A percentile compares a stretch with the other conserved stretches of the same genome.
Conservation (phyloP, 1,139 yeast genomes). For the Hemisphaericaspora xylanilytica region DNA sequence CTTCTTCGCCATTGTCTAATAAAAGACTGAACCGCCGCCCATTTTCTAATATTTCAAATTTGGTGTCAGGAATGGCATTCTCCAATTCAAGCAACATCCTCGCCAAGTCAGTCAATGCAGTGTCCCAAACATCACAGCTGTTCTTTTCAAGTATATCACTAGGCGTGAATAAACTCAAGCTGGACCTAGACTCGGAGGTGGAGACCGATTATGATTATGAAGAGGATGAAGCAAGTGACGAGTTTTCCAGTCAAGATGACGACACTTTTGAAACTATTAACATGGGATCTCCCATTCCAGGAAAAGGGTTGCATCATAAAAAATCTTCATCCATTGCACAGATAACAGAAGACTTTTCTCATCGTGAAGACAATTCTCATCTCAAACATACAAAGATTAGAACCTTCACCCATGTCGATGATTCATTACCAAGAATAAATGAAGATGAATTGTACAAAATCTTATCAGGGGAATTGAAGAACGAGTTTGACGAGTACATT, state of each 20-base stretch:
- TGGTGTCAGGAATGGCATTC: conserved; percentile 20
- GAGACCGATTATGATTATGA: conserved; percentile 4
- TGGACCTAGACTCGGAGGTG: neutral
- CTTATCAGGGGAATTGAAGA: conserved; percentile 52
- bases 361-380: conserved; percentile 38
- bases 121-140: conserved; percentile 17
- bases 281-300: conserved; percentile 12
- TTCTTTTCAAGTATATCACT: conserved; percentile 8
- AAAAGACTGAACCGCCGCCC: conserved; percentile 22
- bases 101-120: conserved; percentile 24
- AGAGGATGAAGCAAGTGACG: conserved; percentile 1
- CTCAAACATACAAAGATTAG: conserved; percentile 40
- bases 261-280: conserved; percentile 18
- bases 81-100: conserved; percentile 19
- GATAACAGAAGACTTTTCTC: conserved; percentile 32
- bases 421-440: conserved; percentile 72
- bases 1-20: neutral
- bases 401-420: conserved; percentile 49
- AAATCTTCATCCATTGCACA: conserved; percentile 64
- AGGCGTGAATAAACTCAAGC: neutral
- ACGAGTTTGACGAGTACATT: conserved; percentile 57
- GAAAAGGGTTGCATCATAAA: conserved; percentile 4
- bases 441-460: conserved; percentile 63
- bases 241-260: conserved; percentile 14
- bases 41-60: conserved; percentile 27